Evolutionary conservation across 345 rosid genomes (phyloP).

Genomic region (Salix dunnii): DNA sequence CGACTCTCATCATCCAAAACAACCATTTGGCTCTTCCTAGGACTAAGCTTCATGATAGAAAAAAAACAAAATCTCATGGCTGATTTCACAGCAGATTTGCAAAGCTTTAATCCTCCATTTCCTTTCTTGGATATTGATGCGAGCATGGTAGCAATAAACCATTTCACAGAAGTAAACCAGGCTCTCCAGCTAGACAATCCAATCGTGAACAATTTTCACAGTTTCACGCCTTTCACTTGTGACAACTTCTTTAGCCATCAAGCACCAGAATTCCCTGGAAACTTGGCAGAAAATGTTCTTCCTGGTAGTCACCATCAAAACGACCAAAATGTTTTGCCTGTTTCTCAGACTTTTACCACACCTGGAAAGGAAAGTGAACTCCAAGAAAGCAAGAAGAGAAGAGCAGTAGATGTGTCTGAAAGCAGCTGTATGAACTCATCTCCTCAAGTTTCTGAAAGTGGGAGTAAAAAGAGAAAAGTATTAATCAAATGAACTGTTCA

Average conservation of each 20-base stretch:
- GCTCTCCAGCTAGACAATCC: conserved; percentile 18
- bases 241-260: conserved; percentile 40
- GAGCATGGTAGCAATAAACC: conserved; percentile 30
- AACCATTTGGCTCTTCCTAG: conserved; percentile 12
- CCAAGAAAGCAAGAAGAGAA: conserved; percentile 42
- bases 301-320: conserved; percentile 21
- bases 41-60: neutral
- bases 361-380: conserved; percentile 31
- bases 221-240: conserved; percentile 32
- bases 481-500: neutral
- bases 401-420: conserved; percentile 30
- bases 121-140: conserved; percentile 33
- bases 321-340: conserved; percentile 25
- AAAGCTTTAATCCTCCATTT: conserved; percentile 27
- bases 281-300: conserved; percentile 18
- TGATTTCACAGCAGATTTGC: conserved; percentile 36
- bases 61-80: conserved; percentile 29
- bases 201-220: conserved; percentile 27
- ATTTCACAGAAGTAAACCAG: conserved; percentile 32
- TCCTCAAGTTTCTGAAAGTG: conserved; percentile 34
- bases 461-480: conserved; percentile 37
- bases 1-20: conserved; percentile 15
- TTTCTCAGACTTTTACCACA: conserved; percentile 17
- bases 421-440: conserved; percentile 34
- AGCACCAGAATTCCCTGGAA: conserved; percentile 29